A percentile compares a stretch with the other conserved stretches of the same genome.
Conservation (phyloP, 2,329 filamentous ascomycete genomes). For the Blastomyces parvus region DNA sequence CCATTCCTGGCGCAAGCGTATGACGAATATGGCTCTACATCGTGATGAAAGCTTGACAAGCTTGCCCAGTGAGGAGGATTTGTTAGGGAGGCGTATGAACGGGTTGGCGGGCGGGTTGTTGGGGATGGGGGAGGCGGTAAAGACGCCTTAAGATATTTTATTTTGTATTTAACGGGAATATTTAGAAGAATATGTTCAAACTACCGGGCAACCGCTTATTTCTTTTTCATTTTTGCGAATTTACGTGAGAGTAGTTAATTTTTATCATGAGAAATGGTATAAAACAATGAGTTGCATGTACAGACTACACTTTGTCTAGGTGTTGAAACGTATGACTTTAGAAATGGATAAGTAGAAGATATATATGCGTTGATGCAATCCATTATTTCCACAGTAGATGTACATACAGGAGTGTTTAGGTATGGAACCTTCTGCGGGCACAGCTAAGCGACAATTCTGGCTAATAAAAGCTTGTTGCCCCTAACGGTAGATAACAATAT, state of each 20-base stretch:
- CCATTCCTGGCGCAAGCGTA: background rate
- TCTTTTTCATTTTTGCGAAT: background rate
- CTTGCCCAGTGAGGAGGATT: conserved; percentile 48
- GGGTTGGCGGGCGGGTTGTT: conserved; percentile 46
- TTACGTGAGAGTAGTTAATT: too few species aligned
- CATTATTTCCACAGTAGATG: too few species aligned
- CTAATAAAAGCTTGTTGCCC: background rate
- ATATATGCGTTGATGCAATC: too few species aligned
- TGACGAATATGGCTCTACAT: conserved; percentile 11
- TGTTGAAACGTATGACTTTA: too few species aligned
- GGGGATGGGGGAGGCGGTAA: conserved; percentile 32
- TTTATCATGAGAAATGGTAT: too few species aligned
- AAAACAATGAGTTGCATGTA: too few species aligned
- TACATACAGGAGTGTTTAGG: too few species aligned
- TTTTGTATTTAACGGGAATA: background rate
- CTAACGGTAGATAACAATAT: background rate
- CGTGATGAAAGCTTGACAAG: conserved; percentile 43
- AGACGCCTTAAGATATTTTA: conserved; percentile 21
- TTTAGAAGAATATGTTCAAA: background rate
- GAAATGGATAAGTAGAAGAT: too few species aligned
- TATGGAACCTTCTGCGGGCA: too few species aligned
- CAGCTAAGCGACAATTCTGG: too few species aligned
- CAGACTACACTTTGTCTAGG: too few species aligned
- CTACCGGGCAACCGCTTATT: background rate
- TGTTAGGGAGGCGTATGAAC: conserved; percentile 47